Conservation (phyloP, 257 asterid species). For the Solanum boliviense region DNA sequence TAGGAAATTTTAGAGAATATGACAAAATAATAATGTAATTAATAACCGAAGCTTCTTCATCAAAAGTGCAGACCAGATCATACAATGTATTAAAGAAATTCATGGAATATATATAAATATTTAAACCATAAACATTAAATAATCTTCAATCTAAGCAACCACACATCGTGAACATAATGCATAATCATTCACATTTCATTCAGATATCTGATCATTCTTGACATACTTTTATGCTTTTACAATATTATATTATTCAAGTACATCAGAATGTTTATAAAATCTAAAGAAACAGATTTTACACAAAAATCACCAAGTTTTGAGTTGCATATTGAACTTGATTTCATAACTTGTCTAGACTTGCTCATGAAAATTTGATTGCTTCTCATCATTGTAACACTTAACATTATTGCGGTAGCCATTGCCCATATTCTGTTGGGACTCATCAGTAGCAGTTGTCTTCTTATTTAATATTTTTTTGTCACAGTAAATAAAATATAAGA, state of each 20-base stretch:
- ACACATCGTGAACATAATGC: not conserved
- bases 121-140: too few species aligned
- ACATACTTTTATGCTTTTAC: not conserved
- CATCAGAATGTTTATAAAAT: not conserved
- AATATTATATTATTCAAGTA: not conserved
- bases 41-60: too few species aligned
- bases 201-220: not conserved
- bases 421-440: not conserved
- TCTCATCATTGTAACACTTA: conserved; percentile 15
- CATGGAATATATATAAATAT: too few species aligned
- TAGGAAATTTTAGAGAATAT: too few species aligned
- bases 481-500: conserved; percentile 50
- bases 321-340: not conserved
- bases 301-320: not conserved
- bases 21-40: too few species aligned
- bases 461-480: conserved; percentile 29
- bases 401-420: conserved; percentile 6
- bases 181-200: conserved; percentile 20
- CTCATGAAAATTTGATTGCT: conserved; percentile 1
- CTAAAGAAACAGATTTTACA: not conserved
- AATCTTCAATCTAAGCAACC: not conserved
- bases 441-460: not conserved
- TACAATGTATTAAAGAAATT: too few species aligned
- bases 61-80: too few species aligned
- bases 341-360: not conserved